Conservation (phyloP, 306 rosid species). For the Neltuma alba region DNA sequence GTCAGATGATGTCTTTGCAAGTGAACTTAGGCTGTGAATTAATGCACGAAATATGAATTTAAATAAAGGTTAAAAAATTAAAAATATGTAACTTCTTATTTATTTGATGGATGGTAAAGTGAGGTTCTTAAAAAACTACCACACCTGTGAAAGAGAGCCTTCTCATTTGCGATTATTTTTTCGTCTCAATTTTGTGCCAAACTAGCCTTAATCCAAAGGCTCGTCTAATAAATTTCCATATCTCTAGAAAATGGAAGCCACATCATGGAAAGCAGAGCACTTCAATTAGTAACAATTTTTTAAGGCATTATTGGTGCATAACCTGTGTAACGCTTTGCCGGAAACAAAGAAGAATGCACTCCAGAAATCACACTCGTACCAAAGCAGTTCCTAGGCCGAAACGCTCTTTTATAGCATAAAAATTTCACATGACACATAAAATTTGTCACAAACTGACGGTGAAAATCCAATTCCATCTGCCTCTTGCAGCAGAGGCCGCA, state of each 20-base stretch:
- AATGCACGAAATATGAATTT: neutral
- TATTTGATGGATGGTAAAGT: neutral
- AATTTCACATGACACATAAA: constrained; percentile 28
- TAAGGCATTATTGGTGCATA: constrained; percentile 30
- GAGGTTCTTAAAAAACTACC: too few species aligned
- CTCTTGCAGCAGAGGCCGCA: constrained; percentile 21
- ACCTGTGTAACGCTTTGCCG: constrained; percentile 31
- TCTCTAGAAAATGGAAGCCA: constrained; percentile 49
- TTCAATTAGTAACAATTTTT: constrained; percentile 27
- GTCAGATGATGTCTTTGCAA: neutral
- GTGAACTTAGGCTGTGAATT: neutral
- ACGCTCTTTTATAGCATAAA: constrained; percentile 24
- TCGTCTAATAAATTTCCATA: constrained; percentile 21
- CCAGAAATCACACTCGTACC: constrained; percentile 18
- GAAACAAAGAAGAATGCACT: constrained; percentile 36
- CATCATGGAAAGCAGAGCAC: constrained; percentile 41
- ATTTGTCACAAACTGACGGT: constrained; percentile 31
- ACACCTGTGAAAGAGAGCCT: too few species aligned
- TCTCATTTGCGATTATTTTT: too few species aligned
- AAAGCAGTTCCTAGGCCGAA: constrained; percentile 32
- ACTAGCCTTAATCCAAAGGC: neutral
- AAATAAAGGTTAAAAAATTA: neutral
- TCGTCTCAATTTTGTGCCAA: neutral
- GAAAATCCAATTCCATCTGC: constrained; percentile 37
- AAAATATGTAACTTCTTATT: neutral